A percentile compares a stretch with the other conserved stretches of the same genome.
Evolutionary conservation across 208 protist genomes (phyloP).

Genomic region (Leptomonas seymouri): DNA sequence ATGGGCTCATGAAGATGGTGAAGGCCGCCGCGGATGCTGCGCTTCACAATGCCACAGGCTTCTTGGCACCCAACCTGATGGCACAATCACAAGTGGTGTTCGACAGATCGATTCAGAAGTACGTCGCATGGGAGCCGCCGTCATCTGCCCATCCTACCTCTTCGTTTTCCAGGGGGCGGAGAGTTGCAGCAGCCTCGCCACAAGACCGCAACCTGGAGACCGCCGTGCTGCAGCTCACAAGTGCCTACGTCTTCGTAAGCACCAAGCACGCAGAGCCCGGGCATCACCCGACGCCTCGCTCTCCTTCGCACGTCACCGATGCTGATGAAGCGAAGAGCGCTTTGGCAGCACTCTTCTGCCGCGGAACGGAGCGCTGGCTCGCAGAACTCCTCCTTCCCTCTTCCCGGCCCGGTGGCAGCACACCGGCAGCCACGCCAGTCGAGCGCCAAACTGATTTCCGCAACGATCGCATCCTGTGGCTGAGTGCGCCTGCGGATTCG

Average conservation of each 20-base stretch:
- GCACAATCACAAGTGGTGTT: neutral
- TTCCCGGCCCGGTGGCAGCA: neutral
- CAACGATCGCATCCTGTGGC: conserved; percentile 7
- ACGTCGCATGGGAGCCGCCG: neutral
- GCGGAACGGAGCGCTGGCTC: conserved; percentile 29
- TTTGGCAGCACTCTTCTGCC: conserved; percentile 6
- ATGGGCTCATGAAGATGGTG: no score
- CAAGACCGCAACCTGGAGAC: neutral
- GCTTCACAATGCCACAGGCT: no score
- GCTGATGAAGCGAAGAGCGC: neutral
- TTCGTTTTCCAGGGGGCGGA: neutral
- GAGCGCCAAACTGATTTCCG: neutral
- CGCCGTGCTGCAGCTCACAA: conserved; percentile 27
- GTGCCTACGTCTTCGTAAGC: conserved; percentile 21
- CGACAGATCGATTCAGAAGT: conserved; percentile 4
- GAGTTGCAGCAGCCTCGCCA: neutral
- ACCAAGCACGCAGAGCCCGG: neutral
- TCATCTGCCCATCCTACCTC: neutral
- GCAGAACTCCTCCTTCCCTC: conserved; percentile 22
- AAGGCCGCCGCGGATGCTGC: no score
- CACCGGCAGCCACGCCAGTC: neutral
- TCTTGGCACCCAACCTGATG: neutral
- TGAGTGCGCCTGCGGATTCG: neutral
- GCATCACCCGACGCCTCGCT: neutral
- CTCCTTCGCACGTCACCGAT: neutral